Evolutionary conservation across 2,329 filamentous ascomycete species (phyloP), one percentile per base, ranked within the genome.

Genomic region (Ceratocystis huliohia): DNA sequence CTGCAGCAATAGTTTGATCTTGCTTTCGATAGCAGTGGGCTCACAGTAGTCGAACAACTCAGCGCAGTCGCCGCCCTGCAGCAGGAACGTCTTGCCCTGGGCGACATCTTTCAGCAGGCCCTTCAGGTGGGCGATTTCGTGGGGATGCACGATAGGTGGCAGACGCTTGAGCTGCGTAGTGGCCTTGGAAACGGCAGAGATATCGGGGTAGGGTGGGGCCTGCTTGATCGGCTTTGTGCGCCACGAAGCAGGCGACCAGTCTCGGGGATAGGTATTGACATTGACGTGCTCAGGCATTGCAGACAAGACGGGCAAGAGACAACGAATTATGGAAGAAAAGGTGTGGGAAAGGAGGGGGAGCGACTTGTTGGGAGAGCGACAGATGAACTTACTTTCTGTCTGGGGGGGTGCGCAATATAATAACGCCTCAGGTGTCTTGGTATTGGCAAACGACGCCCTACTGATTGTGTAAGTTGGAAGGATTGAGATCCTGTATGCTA

Each of bases 41-140:
- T 89, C 87, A 76, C 94, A 99, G 80, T 99, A 99, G 76, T 94
- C 91, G 73, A 99, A 99, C 8, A 97, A 83, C 78, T 99, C 94
- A 17, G 94, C 94, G 74, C 94, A 99, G 77, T 99, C 94, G 69
- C 93, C 94, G 68, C 94, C 94, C 78, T 99, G 94, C 3, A 99
- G 84, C 8, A 99, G 81, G 75, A 99, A 97, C 13, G 93, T 90
- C 70, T 93, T 91, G 44, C 94, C 94, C 45, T 88, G 79, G 4
- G 94, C 94, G 5, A 96, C 94, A 77, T 96, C 90, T 68, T 85
- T 84, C 25, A 99, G 82, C 72, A 84, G 87, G 64, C 84, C 80
- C 73, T 91, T 91, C 65, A 99, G 82, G 69, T 84, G 87, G 71
- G 84, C 81, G 73, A 99, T 96, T 76, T 94, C 90, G 62, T 81